Evolutionary conservation across 2,329 filamentous ascomycete genomes (phyloP).

Genomic region (Fusarium globosum): DNA sequence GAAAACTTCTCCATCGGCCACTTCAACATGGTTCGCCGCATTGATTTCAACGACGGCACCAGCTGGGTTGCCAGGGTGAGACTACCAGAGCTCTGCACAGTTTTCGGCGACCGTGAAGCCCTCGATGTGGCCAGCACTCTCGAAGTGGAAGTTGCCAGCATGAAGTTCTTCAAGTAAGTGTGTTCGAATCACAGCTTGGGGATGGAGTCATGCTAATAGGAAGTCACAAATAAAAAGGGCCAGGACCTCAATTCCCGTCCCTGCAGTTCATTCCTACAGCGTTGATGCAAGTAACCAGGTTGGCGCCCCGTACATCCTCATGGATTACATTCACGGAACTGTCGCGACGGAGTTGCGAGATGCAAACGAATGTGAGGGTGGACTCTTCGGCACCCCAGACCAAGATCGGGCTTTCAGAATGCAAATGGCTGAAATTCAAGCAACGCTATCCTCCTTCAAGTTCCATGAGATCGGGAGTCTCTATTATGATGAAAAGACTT

Average conservation of each 20-base stretch:
- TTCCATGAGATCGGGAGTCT: neutral
- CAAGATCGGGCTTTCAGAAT: neutral
- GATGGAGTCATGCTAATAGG: neutral
- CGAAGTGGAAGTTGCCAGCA: neutral
- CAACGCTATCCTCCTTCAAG: neutral
- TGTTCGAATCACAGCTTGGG: fast-evolving
- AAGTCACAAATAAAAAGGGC: neutral
- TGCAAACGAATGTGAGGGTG: neutral
- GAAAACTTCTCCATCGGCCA: neutral
- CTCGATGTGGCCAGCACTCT: neutral
- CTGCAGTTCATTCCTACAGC: neutral
- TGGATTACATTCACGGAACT: neutral
- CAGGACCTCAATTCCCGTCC: neutral
- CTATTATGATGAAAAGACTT: neutral
- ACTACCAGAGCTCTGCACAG: neutral
- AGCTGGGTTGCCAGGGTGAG: neutral
- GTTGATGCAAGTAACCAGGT: neutral
- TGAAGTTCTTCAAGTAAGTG: neutral
- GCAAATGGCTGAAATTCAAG: neutral
- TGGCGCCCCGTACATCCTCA: neutral
- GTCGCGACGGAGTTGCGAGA: neutral
- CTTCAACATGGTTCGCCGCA: neutral
- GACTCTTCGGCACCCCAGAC: neutral
- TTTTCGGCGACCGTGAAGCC: neutral
- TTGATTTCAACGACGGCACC: neutral